Base-by-base conservation (phyloP, 495 filamentous ascomycete species). In the Annulohypoxylon nitens region DNA sequence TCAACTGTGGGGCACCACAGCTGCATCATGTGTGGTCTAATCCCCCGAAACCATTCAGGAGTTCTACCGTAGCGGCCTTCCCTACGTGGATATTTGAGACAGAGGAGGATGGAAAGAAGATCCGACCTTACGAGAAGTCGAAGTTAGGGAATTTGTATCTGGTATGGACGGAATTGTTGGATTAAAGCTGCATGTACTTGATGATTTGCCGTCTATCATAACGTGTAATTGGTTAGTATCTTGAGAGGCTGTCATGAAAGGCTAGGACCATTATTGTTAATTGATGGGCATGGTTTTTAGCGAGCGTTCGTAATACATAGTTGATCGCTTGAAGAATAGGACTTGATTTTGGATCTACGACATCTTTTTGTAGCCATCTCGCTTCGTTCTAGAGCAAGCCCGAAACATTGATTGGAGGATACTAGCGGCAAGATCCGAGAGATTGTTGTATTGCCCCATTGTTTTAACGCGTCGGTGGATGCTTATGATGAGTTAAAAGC, bases 1-100 rank as follows among this genome's bases (percentile, higher is more conserved):
- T 74, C 43, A 74, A 61, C 57, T 74, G 71, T 23, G 71, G 71
- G 55, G 71, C 65, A 6, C 65, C 71, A 10, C 71, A 69, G 25
- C 55, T 74, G 43, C 71, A 74, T 16, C 65, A 41, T 6, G 61
- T 74, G 2, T 74, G 71, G 71, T 39, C 71, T 23, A 69, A 69
- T 14, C 71, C 71, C 4, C 71, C 71, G 26, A 64, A 54, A 58
- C 71, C 71, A 5, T 74, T 74, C 39, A 61, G 66, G 23, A 60
- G 65, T 37, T 65, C 71, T 41, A 74, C 71, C n/a, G 9, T 74
- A 20, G 65, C 26, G 11, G 23, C 57, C 5, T 69, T 74, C 34
- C 65, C 71, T 7, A 66, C 61, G n/a, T 74, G 71, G 71, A 16
- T 74, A 30, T 74, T 37, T n/a, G 71, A 74, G 48, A 50, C 34